Evolutionary conservation across 129 eudicot genomes (phyloP), one percentile per base, ranked within the genome.

Genomic region (Flaveria bidentis): DNA sequence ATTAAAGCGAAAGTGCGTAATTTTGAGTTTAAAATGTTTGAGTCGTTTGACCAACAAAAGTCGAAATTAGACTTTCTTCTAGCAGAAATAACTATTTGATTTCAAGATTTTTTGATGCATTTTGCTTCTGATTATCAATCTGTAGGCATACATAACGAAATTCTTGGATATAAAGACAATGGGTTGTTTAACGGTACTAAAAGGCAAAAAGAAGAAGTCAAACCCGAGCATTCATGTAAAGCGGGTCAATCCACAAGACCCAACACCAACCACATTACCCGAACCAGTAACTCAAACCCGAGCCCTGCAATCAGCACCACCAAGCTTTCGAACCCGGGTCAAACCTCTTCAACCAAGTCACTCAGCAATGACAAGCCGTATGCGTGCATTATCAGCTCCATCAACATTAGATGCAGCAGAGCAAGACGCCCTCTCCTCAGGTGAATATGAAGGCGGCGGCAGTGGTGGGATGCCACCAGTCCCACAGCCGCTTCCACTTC

Each of bases 401-500:
- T 91, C 97, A 7, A 83, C 88, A 67, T 82, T 94, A 55, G 86
- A 86, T 78, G 87, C 90, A 61, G 85, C 90, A 14, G 90, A 85
- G 22, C 81, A 88, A 80, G 95, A 88, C 67, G 69, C 87, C 12
- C 90, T 87, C 12, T 71, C 84, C 12, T 75, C 92, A 14, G 73
- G 72, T 30, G 97, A 88, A 74, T 83, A 58, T 14, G 91, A 89
- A 57, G 89, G 87, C 1, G 42, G 65, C 17, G 55, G 85, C 1
- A 82, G 87, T 51, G 90, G 92, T 69, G 80, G 78, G 60, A 73
- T 81, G 67, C 84, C 90, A 53, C 84, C 87, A 1, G 84, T 76
- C 39, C 96, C 99, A 30, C 96, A 89, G 42, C 99, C 99, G 33
- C 90, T 94, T 62, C 99, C 97, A 17, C 99, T 94, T 73, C 99